Conservation (phyloP, 306 rosid genomes). For the Cyclanthera cordifolia region DNA sequence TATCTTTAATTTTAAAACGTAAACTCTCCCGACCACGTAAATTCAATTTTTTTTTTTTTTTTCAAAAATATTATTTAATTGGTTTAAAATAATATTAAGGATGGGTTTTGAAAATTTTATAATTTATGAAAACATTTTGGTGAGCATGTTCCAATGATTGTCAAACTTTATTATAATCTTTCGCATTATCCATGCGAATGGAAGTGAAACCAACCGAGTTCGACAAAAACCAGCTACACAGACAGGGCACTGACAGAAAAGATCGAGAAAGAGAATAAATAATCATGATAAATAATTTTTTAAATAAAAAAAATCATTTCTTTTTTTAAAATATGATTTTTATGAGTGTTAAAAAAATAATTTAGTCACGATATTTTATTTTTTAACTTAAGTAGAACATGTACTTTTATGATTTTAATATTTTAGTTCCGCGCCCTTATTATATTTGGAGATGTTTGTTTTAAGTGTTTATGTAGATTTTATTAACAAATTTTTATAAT, state of each 20-base stretch:
- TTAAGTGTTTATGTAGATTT: no score
- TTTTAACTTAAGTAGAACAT: no score
- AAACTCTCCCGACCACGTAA: no score
- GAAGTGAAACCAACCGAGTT: background rate
- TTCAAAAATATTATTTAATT: no score
- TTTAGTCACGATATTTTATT: background rate
- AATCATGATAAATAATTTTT: background rate
- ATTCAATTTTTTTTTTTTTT: no score
- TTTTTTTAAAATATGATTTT: no score
- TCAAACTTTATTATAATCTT: background rate
- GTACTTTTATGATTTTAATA: no score
- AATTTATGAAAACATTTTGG: background rate
- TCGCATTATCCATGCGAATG: background rate
- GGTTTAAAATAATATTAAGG: background rate
- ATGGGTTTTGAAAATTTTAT: background rate
- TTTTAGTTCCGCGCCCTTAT: no score
- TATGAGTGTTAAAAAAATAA: no score
- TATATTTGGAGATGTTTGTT: no score
- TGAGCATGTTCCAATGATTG: constrained; percentile 11
- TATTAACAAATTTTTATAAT: no score
- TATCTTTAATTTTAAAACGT: no score
- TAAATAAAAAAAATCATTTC: background rate
- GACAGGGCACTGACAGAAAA: constrained; percentile 5
- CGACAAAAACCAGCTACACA: constrained; percentile 9
- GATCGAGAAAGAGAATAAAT: background rate